These are phyloP conservation scores for Arachnopeziza araneosa DNA, from an alignment of 2,329 filamentous ascomycete species.

Conservation along the genomic window DNA sequence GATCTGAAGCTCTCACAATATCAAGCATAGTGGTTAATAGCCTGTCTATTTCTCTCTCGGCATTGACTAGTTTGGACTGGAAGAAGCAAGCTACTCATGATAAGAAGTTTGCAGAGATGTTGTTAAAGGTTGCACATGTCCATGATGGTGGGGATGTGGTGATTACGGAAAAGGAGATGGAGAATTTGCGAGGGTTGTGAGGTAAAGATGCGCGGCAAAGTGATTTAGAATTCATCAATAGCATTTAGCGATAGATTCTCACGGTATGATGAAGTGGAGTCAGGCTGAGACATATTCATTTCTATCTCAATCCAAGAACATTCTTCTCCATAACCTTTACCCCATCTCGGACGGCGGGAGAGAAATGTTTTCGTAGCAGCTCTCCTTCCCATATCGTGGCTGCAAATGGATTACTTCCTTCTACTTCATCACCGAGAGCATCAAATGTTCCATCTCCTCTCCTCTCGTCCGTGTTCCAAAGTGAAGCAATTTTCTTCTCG, in stretches of 20 bases:
- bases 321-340: slow-evolving; percentile 63
- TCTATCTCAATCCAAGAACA: slow-evolving; percentile 26
- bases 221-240: neutral
- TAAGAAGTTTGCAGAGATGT: slow-evolving; percentile 17
- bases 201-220: too few relatives aligned
- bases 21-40: slow-evolving; percentile 21
- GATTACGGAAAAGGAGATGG: slow-evolving; percentile 6
- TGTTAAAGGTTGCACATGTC: slow-evolving; percentile 17
- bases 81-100: slow-evolving; percentile 19
- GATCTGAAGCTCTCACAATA: slow-evolving; percentile 19
- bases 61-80: slow-evolving; percentile 25
- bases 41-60: slow-evolving; percentile 17
- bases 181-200: neutral
- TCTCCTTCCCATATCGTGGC: slow-evolving; percentile 93
- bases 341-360: slow-evolving; percentile 76
- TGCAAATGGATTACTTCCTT: slow-evolving; percentile 85
- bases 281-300: neutral
- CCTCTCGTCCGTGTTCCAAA: slow-evolving; percentile 94
- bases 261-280: neutral
- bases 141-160: slow-evolving; percentile 16
- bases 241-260: neutral
- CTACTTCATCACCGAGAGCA: slow-evolving; percentile 64
- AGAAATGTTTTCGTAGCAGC: slow-evolving; percentile 77
- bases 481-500: slow-evolving; percentile 70
- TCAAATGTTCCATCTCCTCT: slow-evolving; percentile 86